Conservation (phyloP, 208 protist genomes). For the Trichomonas vaginalis region DNA sequence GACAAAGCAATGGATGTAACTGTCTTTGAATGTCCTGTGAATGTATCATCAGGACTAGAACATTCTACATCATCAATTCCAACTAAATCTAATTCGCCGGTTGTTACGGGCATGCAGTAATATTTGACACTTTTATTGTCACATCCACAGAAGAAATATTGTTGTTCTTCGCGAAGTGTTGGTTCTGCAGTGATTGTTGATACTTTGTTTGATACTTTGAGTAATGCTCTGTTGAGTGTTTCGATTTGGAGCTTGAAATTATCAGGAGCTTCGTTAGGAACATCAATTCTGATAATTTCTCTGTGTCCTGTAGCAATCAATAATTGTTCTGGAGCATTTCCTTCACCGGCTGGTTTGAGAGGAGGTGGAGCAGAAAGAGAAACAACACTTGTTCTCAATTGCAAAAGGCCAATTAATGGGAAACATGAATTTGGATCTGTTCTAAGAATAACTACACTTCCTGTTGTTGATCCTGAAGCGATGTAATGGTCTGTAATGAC, state of each 20-base stretch:
- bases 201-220: neutral
- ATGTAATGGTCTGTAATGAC: neutral
- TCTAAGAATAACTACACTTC: neutral
- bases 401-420: neutral
- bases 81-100: neutral
- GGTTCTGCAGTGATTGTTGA: neutral
- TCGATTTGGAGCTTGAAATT: neutral
- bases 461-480: neutral
- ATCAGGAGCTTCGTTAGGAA: neutral
- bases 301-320: neutral
- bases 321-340: neutral
- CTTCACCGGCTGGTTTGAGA: neutral
- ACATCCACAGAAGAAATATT: conserved; percentile 2
- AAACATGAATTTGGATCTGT: neutral
- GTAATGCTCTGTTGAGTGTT: neutral
- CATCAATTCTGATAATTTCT: neutral
- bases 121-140: conserved; percentile 8
- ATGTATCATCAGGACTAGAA: neutral
- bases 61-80: neutral
- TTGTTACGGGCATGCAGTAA: conserved; percentile 6
- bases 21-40: neutral
- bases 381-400: neutral
- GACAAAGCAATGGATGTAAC: neutral
- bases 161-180: neutral
- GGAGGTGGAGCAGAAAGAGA: neutral